These are phyloP conservation scores for Aschersonia sp. DNA, from an alignment of 2,329 filamentous ascomycete species.

Conservation along the genomic window DNA sequence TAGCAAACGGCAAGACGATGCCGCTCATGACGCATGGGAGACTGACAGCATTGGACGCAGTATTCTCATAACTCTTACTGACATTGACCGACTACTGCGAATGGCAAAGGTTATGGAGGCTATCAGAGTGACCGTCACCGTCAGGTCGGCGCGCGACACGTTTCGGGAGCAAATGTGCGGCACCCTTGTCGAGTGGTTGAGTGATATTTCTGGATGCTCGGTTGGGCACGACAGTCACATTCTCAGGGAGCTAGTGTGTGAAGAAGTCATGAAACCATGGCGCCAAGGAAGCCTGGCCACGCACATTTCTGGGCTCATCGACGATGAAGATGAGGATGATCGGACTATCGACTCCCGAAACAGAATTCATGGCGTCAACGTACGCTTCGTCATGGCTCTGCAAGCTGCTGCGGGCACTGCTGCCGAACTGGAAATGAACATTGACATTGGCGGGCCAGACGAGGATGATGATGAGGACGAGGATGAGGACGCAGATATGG, in stretches of 20 bases:
- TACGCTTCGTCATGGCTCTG: slow-evolving; percentile 21
- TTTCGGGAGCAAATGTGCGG: slow-evolving; percentile 98
- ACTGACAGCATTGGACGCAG: slow-evolving; percentile 81
- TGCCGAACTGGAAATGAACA: slow-evolving; percentile 13
- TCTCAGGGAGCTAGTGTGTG: slow-evolving; percentile 69
- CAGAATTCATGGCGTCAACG: slow-evolving; percentile 17
- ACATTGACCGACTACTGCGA: slow-evolving; percentile 57
- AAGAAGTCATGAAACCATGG: slow-evolving; percentile 85
- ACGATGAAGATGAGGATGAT: slow-evolving; percentile 31
- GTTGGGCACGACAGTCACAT: slow-evolving; percentile 70
- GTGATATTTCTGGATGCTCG: slow-evolving; percentile 80
- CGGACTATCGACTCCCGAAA: slow-evolving; percentile 26
- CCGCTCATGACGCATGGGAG: slow-evolving; percentile 65
- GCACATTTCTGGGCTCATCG: slow-evolving; percentile 42
- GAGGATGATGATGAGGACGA: slow-evolving; percentile 49
- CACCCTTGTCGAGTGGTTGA: slow-evolving; percentile 92
- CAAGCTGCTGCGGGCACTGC: slow-evolving; percentile 17
- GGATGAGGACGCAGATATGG: slow-evolving; percentile 35
- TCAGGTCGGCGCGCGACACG: slow-evolving; percentile 83
- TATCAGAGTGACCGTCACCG: slow-evolving; percentile 91
- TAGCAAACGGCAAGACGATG: slow-evolving; percentile 54
- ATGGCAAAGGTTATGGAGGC: slow-evolving; percentile 84
- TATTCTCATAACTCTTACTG: slow-evolving; percentile 61
- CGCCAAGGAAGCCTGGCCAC: slow-evolving; percentile 68
- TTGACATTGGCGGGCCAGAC: slow-evolving; percentile 14